phyloP scores from a whole-genome alignment of 169 alveolate genomes.

The Eimeria tenella region DNA sequence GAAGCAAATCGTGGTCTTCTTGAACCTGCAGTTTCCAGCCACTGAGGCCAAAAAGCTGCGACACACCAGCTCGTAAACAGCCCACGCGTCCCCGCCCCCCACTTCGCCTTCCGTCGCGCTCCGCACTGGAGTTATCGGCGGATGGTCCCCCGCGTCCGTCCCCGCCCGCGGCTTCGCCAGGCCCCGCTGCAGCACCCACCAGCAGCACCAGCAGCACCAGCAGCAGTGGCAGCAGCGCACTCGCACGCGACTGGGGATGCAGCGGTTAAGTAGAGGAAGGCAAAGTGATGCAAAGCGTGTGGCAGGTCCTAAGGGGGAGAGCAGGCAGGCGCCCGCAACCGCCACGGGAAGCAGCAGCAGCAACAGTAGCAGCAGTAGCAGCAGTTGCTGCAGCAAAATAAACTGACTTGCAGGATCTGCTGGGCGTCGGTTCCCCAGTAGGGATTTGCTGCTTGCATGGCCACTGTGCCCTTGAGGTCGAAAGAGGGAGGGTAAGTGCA shows the following conservation, averaged over 20 bases:
- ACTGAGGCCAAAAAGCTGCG: conserved; percentile 94
- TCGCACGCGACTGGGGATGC: not conserved
- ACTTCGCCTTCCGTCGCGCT: conserved; percentile 87
- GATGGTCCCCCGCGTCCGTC: conserved; percentile 97
- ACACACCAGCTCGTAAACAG: conserved; percentile 89
- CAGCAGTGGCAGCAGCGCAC: too few relatives aligned
- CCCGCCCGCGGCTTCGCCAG: conserved; percentile 85
- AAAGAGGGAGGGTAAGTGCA: conserved; percentile 86
- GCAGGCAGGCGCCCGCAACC: not conserved
- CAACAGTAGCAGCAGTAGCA: not conserved
- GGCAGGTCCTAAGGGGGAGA: not conserved
- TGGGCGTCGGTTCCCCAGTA: conserved; percentile 79
- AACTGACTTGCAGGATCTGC: conserved; percentile 65
- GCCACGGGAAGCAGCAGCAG: not conserved
- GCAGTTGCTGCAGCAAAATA: not conserved
- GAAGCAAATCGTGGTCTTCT: conserved; percentile 85
- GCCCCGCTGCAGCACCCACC: conserved; percentile 31
- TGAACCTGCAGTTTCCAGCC: conserved; percentile 88
- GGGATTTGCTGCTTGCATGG: conserved; percentile 75
- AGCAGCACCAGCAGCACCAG: not conserved
- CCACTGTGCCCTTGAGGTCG: conserved; percentile 68
- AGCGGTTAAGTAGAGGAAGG: not conserved
- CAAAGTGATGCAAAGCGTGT: not conserved
- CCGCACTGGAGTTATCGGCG: conserved; percentile 96
- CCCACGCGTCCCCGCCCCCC: conserved; percentile 88